phyloP scores from a whole-genome alignment of 2,329 filamentous ascomycete genomes.

The Fusarium sp. region DNA sequence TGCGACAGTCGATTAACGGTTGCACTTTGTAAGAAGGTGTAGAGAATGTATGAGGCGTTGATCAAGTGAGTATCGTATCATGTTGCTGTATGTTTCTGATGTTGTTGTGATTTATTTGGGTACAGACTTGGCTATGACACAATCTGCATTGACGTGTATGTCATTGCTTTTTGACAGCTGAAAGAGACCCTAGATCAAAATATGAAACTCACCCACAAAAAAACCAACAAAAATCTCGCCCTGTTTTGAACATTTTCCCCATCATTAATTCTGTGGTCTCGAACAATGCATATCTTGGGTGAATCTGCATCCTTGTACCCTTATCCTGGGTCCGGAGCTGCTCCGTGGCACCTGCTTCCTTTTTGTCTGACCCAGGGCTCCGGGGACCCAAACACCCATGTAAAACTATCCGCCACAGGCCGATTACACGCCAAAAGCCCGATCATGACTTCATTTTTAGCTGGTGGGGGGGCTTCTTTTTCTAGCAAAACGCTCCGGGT shows the following conservation, averaged over 20 bases:
- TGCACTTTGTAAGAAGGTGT: not conserved
- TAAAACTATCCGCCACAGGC: not conserved
- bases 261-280: not conserved
- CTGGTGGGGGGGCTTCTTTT: conserved; percentile 15
- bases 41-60: not conserved
- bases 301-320: not conserved
- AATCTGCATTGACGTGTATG: not conserved
- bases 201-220: not conserved
- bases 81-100: not conserved
- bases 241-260: not conserved
- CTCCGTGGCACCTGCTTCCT: conserved; percentile 10
- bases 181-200: not conserved
- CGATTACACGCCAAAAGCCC: conserved; percentile 31
- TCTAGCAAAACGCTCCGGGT: conserved; percentile 18
- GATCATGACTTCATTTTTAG: conserved; percentile 30
- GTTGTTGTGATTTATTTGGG: not conserved
- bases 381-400: not conserved
- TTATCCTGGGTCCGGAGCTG: conserved; percentile 8
- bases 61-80: conserved; percentile 8
- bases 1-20: not conserved
- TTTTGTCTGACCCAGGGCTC: conserved; percentile 8
- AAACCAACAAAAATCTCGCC: not conserved
- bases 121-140: not conserved
- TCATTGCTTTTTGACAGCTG: conserved; percentile 21
- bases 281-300: not conserved